These are phyloP conservation scores for Kwoniella europaea DNA, from an alignment of 768 basidiomycete species.

Conservation along the genomic window DNA sequence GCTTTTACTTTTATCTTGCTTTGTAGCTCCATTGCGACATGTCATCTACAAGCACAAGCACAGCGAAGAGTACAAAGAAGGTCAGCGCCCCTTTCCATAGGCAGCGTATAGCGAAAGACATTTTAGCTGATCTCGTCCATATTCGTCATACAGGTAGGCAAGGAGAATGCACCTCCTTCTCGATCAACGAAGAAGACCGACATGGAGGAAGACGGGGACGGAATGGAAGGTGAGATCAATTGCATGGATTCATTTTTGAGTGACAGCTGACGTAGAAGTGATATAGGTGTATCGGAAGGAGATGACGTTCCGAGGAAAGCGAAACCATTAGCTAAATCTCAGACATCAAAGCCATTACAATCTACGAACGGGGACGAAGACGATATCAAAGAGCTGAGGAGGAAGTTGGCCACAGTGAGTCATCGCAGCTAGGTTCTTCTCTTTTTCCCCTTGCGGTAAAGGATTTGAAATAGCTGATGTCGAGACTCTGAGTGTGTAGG, in stretches of 20 bases:
- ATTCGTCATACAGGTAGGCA: conserved; percentile 24
- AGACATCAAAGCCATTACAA: background rate
- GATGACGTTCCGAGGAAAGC: conserved; percentile 28
- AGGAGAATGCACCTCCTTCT: conserved; percentile 44
- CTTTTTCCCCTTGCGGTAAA: background rate
- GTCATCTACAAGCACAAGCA: background rate
- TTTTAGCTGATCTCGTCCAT: background rate
- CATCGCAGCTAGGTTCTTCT: no score
- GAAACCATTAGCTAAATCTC: conserved; percentile 16
- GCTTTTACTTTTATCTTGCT: background rate
- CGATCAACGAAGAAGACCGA: conserved; percentile 8
- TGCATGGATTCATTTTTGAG: background rate
- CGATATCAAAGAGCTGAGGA: conserved; percentile 21
- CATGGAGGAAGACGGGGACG: conserved; percentile 21
- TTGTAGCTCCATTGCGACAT: background rate
- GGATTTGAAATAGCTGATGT: conserved; percentile 13
- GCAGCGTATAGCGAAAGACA: no score
- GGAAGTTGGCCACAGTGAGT: conserved; percentile 33
- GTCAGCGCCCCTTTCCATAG: background rate
- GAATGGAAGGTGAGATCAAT: conserved; percentile 20
- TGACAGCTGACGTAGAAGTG: background rate
- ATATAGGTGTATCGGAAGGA: background rate
- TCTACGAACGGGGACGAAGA: conserved; percentile 5
- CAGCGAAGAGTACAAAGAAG: conserved; percentile 4
- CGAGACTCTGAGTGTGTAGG: conserved; percentile 3